phyloP scores from a whole-genome alignment of 148 eudicot species.

The Rhododendron mucronatum region DNA sequence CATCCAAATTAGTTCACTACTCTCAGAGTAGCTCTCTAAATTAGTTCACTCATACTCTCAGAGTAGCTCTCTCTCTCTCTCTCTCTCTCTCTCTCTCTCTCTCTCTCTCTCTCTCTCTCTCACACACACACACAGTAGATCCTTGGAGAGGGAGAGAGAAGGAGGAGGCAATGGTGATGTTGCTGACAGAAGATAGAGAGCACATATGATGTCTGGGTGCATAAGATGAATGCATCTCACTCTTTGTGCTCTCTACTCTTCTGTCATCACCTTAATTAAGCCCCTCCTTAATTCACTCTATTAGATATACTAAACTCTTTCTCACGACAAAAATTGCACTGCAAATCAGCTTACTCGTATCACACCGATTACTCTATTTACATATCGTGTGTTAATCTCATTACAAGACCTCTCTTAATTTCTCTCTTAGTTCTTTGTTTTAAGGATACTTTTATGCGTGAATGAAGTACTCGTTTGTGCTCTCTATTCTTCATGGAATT shows the following conservation, averaged over 20 bases:
- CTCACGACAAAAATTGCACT: not conserved
- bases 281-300: not conserved
- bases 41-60: not conserved
- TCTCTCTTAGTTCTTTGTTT: not conserved
- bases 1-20: not conserved
- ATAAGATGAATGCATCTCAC: conserved; percentile 4
- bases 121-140: not conserved
- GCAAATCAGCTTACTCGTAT: not conserved
- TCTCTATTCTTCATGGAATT: conserved; percentile 4
- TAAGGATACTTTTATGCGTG: not conserved
- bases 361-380: not conserved
- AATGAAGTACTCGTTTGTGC: conserved; percentile 6
- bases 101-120: not conserved
- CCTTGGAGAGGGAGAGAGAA: not conserved
- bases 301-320: not conserved
- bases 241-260: conserved; percentile 17
- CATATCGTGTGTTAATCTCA: not conserved
- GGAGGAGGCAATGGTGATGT: conserved; percentile 12
- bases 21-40: not conserved
- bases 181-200: conserved; percentile 18
- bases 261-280: conserved; percentile 11
- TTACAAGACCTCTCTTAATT: not conserved
- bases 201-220: conserved; percentile 10
- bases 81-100: not conserved
- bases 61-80: not conserved